Base-by-base conservation (phyloP, 139 green algal species). In the Chlorella sorokiniana region DNA sequence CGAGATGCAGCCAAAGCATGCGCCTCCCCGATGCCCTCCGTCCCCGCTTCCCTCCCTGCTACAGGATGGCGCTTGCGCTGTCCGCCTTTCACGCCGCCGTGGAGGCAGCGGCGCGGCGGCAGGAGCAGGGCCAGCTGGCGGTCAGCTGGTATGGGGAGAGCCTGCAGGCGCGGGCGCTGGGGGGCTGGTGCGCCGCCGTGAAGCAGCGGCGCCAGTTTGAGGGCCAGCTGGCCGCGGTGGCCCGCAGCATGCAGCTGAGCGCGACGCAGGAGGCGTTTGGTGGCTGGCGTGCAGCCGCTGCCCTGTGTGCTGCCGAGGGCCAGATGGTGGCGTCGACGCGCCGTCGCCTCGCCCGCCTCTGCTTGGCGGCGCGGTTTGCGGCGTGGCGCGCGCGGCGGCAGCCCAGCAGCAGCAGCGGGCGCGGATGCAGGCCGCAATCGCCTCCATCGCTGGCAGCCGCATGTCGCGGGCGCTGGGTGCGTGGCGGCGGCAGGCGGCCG, bases 401-500 rank as follows among this genome's bases (percentile, higher is more conserved):
- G 54, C 52, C 78, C 65, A 51, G 54, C 64, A 4, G 54, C 64
- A 42, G 31, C 67, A 54, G 45, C 3, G 11, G 22, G 51, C 1
- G 37, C 37, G 35, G 5, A 48, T 37, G 35, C 62, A 71, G 23
- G 37, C 2, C 35, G 54, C 54, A 20, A n/a, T n/a, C n/a, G 83
- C 68, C 9, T 81, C 84, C 35, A 10, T 4, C n/a, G 56, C 42
- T 89, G 82, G 85, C 63, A 63, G 63, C 74, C 79, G 33, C 85
- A 85, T 27, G 79, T 80, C 20, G n/a, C 69, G 16, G 25, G 51
- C 23, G 1, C 83, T 59, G 20, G 1, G 10, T 1, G 82, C 74
- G 1, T 86, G 82, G 82, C 82, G 51, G 25, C 41, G 59, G 27
- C 4, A 16, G 18, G 78, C 51, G 27, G 64, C 40, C 4, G n/a